Base-by-base conservation (phyloP, 345 rosid species). In the Crucihimalaya himalaica region DNA sequence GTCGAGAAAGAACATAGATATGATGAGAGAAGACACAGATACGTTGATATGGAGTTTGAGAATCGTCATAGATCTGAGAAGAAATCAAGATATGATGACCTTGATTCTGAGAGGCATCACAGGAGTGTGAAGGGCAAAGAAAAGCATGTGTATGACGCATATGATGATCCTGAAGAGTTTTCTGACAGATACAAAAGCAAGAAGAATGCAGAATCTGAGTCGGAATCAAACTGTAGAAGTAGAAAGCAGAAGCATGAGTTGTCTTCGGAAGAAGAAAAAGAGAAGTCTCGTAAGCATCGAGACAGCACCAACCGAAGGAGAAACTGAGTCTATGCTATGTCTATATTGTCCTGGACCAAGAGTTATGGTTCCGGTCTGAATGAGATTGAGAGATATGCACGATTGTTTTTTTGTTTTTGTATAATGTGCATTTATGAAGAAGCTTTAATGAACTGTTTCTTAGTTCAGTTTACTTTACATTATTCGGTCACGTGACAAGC, bases 51-150 rank as follows among this genome's bases (percentile, higher is more conserved):
- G 11, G 77, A 66, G 72, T 56, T 63, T 13, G 63, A 72, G 16
- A 78, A 72, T 48, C 59, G 12, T 43, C 56, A 66, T 19, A 53
- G 66, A 48, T 52, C 73, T 23, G 66, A 65, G 58, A 82, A 62
- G 60, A 57, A 54, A 47, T 57, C 75, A 21, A 71, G 52, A 47
- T 78, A 72, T 52, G 80, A 82, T 19, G 81, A 75, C 77, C 59
- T 7, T 10, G 84, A 81, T 28, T 40, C 61, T 7, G 78, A 78
- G 62, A 83, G 78, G 63, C 75, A 61, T 60, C 60, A 74, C 45
- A 66, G 72, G 55, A 54, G 53, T 42, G 76, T 32, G 40, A 77
- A 77, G 62, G 75, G 80, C 29, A 76, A 72, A 69, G 67, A 60
- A 6, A 70, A 73, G 52, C 58, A 32, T 14, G 53, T 48, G 18